These are phyloP conservation scores for Flaveria trinervia DNA, from an alignment of 129 eudicot species.

Conservation along the genomic window DNA sequence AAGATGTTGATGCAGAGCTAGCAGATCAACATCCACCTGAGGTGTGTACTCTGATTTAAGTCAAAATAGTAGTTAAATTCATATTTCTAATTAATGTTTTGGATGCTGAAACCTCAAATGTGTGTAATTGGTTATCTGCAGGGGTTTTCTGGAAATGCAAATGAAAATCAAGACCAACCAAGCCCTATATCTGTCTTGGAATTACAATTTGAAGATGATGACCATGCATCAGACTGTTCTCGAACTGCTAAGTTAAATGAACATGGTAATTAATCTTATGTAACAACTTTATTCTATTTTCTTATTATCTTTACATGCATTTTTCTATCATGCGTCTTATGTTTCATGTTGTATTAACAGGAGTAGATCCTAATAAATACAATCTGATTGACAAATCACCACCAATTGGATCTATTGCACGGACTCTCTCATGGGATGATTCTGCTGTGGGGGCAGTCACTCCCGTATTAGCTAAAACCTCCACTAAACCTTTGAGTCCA, in stretches of 20 bases:
- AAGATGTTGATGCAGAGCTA: slow-evolving; percentile 24
- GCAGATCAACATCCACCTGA: slow-evolving; percentile 38
- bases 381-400: slow-evolving; percentile 93
- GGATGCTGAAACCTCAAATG: slow-evolving; percentile 8
- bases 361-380: slow-evolving; percentile 39
- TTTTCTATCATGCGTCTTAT: slow-evolving; percentile 11
- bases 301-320: background rate
- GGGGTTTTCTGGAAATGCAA: slow-evolving; percentile 45
- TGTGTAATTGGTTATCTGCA: slow-evolving; percentile 36
- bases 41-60: slow-evolving; percentile 36
- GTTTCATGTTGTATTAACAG: slow-evolving; percentile 35
- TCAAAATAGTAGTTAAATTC: background rate
- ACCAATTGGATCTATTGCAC: slow-evolving; percentile 86
- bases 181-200: slow-evolving; percentile 89
- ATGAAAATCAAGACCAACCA: slow-evolving; percentile 82
- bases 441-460: slow-evolving; percentile 47
- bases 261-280: slow-evolving; percentile 51
- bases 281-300: background rate
- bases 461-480: slow-evolving; percentile 35
- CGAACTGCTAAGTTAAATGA: slow-evolving; percentile 39
- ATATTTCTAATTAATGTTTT: background rate
- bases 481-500: slow-evolving; percentile 31
- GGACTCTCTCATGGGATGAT: slow-evolving; percentile 87
- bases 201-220: slow-evolving; percentile 67
- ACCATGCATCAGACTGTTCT: slow-evolving; percentile 38